Evolutionary conservation across 352 stramenopile species (phyloP), one percentile per base, ranked within the genome.

Genomic region (Phytophthora citricola): DNA sequence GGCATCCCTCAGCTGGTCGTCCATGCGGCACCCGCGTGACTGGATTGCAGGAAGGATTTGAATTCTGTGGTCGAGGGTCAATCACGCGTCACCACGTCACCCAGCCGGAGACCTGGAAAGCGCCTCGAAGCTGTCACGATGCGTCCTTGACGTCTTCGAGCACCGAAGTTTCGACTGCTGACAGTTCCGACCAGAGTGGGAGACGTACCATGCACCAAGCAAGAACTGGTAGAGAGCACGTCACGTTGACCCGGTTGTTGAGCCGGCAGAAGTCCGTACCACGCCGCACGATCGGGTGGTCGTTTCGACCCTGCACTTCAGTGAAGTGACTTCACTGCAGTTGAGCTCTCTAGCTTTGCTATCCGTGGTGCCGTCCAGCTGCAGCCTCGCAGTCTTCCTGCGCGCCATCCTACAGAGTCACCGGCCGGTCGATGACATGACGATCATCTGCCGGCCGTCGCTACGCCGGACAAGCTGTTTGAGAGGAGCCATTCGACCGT

Each of bases 401-500:
- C 12, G 12, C 7, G 26, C 51, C 59, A 56, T 48, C 1, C 50
- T 36, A 31, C 32, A 43, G 15, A 5, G 36, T 10, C 12, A 34
- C 29, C 27, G 27, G 45, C 34, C 56, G 15, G 14, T 20, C 32
- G 20, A 56, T 63, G 55, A 63, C 43, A 56, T 48, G 55, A 63
- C 54, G 32, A 29, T 17, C 24, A 12, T n/a, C 43, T 43, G 29
- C 24, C 27, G 26, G 17, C 26, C 22, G 58, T 66, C 58, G 49
- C 58, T 17, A 59, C 58, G 41, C n/a, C 7, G 41, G 50, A 55
- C 51, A 56, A 58, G 38, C 46, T 63, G 55, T 43, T 63, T 63
- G 51, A 67, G 59, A 56, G 50, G 59, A 67, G 51, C 50, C 40
- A 60, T 54, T 46, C 50, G 52, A 45, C 52, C 50, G 38, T 34